Base-by-base conservation (phyloP, 441 rosid genomes). In the Eruca vesicaria region DNA sequence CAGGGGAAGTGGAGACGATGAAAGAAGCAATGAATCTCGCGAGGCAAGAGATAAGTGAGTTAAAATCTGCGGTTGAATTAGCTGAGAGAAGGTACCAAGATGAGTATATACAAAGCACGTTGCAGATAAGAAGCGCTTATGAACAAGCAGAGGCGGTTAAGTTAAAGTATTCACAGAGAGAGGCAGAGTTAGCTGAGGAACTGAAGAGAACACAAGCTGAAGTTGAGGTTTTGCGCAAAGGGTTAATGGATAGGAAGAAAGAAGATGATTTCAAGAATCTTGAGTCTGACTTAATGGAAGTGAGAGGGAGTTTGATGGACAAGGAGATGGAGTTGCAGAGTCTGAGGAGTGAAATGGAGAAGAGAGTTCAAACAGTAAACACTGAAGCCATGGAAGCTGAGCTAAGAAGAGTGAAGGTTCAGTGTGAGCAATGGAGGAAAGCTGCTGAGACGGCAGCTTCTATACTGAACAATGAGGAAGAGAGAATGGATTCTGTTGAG, bases 371-470 rank as follows among this genome's bases (percentile, higher is more conserved):
- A 7, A 71, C 64, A 0, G 55, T 1, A 6, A 62, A 72, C 61
- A 61, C 9, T 16, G 86, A 88, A 14, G 99, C 87, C 74, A 68
- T 88, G 83, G 97, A 91, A 81, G 82, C 89, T 0, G 97, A 96
- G 81, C 70, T 93, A 50, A 88, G 89, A 82, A 90, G 83, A 86
- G 73, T 93, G 64, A 93, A 89, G 77, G 89, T 93, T 73, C 99
- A 96, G 72, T 82, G 97, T 36, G 93, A 93, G 73, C 99, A 91
- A 70, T 91, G 99, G 99, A 86, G 99, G 77, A 96, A 96, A 80
- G 98, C 99, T 2, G 99, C 97, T 0, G 98, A 93, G 84, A 96
- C 97, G n/a, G 98, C 99, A 0, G 90, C 98, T 6, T 81, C 98
- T 19, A 93, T 96, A 80, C 86, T 96, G 59, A 83, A 89, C 10